phyloP scores from a whole-genome alignment of 352 stramenopile genomes.

The Globisporangium yorkense region DNA sequence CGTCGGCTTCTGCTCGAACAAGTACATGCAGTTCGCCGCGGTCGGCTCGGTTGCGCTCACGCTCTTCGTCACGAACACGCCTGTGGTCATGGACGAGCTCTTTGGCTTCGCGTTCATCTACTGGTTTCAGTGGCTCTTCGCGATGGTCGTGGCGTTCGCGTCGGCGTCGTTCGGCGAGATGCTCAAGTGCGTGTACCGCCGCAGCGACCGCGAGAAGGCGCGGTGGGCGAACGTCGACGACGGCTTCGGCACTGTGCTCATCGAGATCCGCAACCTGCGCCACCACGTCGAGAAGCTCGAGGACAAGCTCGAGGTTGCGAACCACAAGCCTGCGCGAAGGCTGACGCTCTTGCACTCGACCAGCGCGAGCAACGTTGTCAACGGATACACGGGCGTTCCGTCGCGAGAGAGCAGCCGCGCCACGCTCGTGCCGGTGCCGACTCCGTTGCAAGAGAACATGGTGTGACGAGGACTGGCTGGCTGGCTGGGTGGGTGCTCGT shows the following conservation, averaged over 20 bases:
- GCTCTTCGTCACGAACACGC: conserved; percentile 30
- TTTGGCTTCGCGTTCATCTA: conserved; percentile 46
- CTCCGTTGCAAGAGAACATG: conserved; percentile 11
- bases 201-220: conserved; percentile 14
- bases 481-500: neutral
- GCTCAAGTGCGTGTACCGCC: conserved; percentile 35
- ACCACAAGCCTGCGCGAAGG: conserved; percentile 26
- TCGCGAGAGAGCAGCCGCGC: conserved; percentile 19
- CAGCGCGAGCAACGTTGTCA: neutral
- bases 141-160: conserved; percentile 22
- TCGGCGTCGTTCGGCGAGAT: conserved; percentile 33
- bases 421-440: conserved; percentile 1
- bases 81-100: conserved; percentile 37
- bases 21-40: conserved; percentile 56
- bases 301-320: conserved; percentile 41
- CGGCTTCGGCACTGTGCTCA: conserved; percentile 48
- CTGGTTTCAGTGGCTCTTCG: conserved; percentile 36
- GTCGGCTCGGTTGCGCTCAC: conserved; percentile 31
- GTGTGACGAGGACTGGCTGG: conserved; percentile 2
- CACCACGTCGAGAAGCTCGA: conserved; percentile 50
- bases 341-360: conserved; percentile 17
- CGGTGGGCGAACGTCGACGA: conserved; percentile 45
- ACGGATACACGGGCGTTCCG: neutral
- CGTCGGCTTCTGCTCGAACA: conserved; percentile 55
- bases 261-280: conserved; percentile 54